Evolutionary conservation across 352 stramenopile species (phyloP).

Genomic region (Globisporangium viniferum): DNA sequence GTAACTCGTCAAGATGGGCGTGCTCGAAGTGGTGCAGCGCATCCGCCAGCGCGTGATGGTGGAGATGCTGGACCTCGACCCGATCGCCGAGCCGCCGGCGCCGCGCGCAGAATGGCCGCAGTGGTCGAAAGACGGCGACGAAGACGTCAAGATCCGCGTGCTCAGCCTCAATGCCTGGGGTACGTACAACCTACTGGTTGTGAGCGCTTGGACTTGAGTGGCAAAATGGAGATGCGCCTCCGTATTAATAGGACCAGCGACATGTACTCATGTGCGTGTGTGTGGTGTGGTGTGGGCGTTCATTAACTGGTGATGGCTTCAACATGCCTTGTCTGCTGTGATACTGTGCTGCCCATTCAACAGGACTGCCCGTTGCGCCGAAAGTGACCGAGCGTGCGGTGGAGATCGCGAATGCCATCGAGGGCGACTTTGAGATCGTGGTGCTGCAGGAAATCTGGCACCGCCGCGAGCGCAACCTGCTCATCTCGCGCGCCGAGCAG

Average conservation of each 20-base stretch:
- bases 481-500: slow-evolving; percentile 56
- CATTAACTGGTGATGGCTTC: not conserved
- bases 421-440: slow-evolving; percentile 67
- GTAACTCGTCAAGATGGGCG: slow-evolving; percentile 21
- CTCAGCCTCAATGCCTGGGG: slow-evolving; percentile 80
- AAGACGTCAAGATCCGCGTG: slow-evolving; percentile 44
- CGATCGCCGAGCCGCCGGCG: slow-evolving; percentile 39
- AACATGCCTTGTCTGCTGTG: not conserved
- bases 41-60: slow-evolving; percentile 54
- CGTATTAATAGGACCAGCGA: slow-evolving; percentile 3
- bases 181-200: slow-evolving; percentile 19
- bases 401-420: slow-evolving; percentile 68
- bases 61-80: slow-evolving; percentile 58
- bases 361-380: slow-evolving; percentile 64
- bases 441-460: slow-evolving; percentile 85
- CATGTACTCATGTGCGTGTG: not conserved
- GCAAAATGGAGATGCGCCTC: not conserved
- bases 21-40: slow-evolving; percentile 29
- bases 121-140: slow-evolving; percentile 20
- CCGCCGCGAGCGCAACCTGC: slow-evolving; percentile 67
- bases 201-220: not conserved
- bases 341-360: not conserved
- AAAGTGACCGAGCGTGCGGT: slow-evolving; percentile 62
- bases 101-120: slow-evolving; percentile 32
- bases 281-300: not conserved